phyloP scores from a whole-genome alignment of 345 rosid genomes.

The Arabidopsis arenosa region DNA sequence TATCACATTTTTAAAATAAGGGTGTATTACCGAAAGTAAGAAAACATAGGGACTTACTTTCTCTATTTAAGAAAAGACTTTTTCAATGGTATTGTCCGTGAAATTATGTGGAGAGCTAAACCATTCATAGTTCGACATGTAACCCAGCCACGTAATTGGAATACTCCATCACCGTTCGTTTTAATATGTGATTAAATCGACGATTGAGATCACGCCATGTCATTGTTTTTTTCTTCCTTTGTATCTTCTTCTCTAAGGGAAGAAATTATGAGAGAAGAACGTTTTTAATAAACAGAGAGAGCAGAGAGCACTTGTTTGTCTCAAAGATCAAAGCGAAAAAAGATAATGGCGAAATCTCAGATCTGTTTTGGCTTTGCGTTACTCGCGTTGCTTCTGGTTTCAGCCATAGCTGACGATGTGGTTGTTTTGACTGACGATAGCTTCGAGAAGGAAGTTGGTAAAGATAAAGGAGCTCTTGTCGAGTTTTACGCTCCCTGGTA shows the following conservation, averaged over 20 bases:
- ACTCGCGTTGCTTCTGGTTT: constrained; percentile 55
- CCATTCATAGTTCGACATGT: constrained; percentile 46
- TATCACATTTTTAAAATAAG: not conserved
- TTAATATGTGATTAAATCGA: not conserved
- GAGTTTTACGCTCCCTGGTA: constrained; percentile 99
- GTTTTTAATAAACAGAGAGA: constrained; percentile 2
- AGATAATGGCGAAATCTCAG: constrained; percentile 62
- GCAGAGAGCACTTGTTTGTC: not conserved
- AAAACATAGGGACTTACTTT: not conserved
- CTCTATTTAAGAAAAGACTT: not conserved
- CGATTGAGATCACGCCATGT: constrained; percentile 35
- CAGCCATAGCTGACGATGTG: constrained; percentile 83
- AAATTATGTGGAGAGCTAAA: constrained; percentile 31
- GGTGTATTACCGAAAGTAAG: not conserved
- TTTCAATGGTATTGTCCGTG: constrained; percentile 29
- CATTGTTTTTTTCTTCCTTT: not conserved
- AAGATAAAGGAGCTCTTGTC: constrained; percentile 88
- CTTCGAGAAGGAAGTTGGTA: constrained; percentile 95
- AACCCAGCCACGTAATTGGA: constrained; percentile 38
- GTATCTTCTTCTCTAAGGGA: constrained; percentile 29
- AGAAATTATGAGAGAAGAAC: not conserved
- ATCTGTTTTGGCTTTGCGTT: constrained; percentile 66
- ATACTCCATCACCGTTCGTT: constrained; percentile 24
- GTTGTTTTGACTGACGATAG: constrained; percentile 83
- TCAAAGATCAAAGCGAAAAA: constrained; percentile 8